These are phyloP conservation scores for Sarcomyxa edulis DNA, from an alignment of 768 basidiomycete genomes.

Conservation along the genomic window DNA sequence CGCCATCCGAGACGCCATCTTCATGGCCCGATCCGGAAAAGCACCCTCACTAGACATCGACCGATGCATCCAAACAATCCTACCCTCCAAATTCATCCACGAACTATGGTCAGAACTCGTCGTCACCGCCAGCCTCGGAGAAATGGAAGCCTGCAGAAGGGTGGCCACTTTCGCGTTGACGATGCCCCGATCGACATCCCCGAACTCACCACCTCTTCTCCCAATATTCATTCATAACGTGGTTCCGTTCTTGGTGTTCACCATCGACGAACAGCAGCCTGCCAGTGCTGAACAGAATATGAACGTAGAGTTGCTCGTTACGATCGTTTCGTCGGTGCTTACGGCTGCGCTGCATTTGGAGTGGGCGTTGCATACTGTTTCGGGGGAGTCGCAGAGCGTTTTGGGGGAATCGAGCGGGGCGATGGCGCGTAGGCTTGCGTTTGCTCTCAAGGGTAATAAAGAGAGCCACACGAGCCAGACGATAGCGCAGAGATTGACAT, in stretches of 20 bases:
- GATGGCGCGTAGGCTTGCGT: slow-evolving; percentile 62
- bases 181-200: slow-evolving; percentile 45
- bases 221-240: slow-evolving; percentile 69
- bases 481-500: slow-evolving; percentile 55
- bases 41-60: slow-evolving; percentile 62
- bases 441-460: slow-evolving; percentile 51
- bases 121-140: slow-evolving; percentile 47
- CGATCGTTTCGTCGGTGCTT: slow-evolving; percentile 58
- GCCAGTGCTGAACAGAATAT: slow-evolving; percentile 49
- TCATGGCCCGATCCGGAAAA: slow-evolving; percentile 54
- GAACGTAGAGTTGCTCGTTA: slow-evolving; percentile 58
- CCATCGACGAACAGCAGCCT: slow-evolving; percentile 48
- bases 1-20: slow-evolving; percentile 52
- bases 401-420: slow-evolving; percentile 60
- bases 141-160: slow-evolving; percentile 57
- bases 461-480: slow-evolving; percentile 42
- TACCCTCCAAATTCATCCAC: slow-evolving; percentile 58
- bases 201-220: slow-evolving; percentile 52
- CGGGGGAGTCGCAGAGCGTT: slow-evolving; percentile 40
- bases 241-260: slow-evolving; percentile 54
- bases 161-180: slow-evolving; percentile 66
- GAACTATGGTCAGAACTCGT: slow-evolving; percentile 66
- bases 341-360: slow-evolving; percentile 68
- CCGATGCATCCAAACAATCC: slow-evolving; percentile 52
- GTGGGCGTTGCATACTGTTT: slow-evolving; percentile 53